Percentiles rank a stretch among this genome's conserved stretches.
These are phyloP conservation scores for Yamadazyma philogaea DNA, from an alignment of 805 yeast genomes.

Conservation along the genomic window DNA sequence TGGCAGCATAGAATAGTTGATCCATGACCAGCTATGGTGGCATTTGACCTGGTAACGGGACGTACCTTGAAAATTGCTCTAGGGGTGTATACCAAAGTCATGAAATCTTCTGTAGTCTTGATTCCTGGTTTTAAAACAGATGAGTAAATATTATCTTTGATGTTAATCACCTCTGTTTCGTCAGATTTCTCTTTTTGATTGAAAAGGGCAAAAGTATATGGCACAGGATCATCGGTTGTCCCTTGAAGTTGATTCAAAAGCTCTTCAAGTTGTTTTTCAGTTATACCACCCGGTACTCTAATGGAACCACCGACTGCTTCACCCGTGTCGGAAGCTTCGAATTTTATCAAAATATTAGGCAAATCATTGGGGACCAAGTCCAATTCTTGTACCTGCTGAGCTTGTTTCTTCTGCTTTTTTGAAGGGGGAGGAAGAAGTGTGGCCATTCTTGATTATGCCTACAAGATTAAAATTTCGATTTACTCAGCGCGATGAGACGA, in stretches of 20 bases:
- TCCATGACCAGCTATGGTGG: conserved; percentile 94
- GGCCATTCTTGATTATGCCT: conserved; percentile 55
- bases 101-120: conserved; percentile 87
- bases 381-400: conserved; percentile 77
- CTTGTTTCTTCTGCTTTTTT: conserved; percentile 79
- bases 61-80: conserved; percentile 91
- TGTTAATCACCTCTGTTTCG: conserved; percentile 56
- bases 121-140: conserved; percentile 84
- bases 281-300: conserved; percentile 87
- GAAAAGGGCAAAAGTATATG: conserved; percentile 77
- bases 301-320: conserved; percentile 78
- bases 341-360: conserved; percentile 83
- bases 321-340: conserved; percentile 93
- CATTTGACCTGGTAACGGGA: conserved; percentile 85
- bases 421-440: conserved; percentile 92
- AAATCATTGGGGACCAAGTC: conserved; percentile 70
- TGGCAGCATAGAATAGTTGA: conserved; percentile 88
- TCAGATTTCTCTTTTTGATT: conserved; percentile 33
- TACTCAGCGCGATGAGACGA: conserved; percentile 7
- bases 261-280: conserved; percentile 84
- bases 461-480: not conserved
- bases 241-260: conserved; percentile 76
- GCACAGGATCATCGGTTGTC: conserved; percentile 76
- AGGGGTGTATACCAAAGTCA: conserved; percentile 90
- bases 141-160: conserved; percentile 70